Conservation (phyloP, 176 grass and related monocot species). For the Eragrostis nindensis region DNA sequence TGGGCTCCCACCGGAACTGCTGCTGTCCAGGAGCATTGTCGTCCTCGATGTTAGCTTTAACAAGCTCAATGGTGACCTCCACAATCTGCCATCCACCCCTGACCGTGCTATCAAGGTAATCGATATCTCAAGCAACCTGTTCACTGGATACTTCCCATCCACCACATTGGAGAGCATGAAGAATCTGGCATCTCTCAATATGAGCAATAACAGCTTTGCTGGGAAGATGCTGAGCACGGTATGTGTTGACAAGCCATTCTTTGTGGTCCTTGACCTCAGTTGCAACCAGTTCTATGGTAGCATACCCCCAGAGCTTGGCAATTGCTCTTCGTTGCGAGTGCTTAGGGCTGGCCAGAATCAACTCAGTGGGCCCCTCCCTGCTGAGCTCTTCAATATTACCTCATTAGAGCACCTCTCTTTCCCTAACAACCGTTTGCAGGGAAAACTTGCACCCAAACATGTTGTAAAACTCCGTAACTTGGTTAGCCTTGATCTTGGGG, state of each 20-base stretch:
- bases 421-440: constrained; percentile 38
- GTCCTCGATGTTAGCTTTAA: constrained; percentile 52
- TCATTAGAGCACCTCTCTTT: constrained; percentile 45
- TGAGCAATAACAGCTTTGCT: constrained; percentile 53
- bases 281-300: constrained; percentile 46
- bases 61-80: constrained; percentile 28
- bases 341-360: constrained; percentile 41
- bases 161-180: constrained; percentile 14
- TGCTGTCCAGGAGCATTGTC: constrained; percentile 19
- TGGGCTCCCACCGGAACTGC: neutral
- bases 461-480: constrained; percentile 35
- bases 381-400: constrained; percentile 35
- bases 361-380: constrained; percentile 39
- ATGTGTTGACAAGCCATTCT: neutral
- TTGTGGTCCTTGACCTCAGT: constrained; percentile 37
- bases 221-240: constrained; percentile 16
- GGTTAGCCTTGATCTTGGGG: constrained; percentile 31
- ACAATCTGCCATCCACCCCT: constrained; percentile 9
- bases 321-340: constrained; percentile 37
- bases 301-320: constrained; percentile 30
- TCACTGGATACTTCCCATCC: constrained; percentile 46
- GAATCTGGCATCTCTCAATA: constrained; percentile 46
- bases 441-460: constrained; percentile 1
- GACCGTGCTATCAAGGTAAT: constrained; percentile 27
- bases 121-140: constrained; percentile 52